phyloP scores from a whole-genome alignment of 177 flowering plant species.

The Vitis hybrid region DNA sequence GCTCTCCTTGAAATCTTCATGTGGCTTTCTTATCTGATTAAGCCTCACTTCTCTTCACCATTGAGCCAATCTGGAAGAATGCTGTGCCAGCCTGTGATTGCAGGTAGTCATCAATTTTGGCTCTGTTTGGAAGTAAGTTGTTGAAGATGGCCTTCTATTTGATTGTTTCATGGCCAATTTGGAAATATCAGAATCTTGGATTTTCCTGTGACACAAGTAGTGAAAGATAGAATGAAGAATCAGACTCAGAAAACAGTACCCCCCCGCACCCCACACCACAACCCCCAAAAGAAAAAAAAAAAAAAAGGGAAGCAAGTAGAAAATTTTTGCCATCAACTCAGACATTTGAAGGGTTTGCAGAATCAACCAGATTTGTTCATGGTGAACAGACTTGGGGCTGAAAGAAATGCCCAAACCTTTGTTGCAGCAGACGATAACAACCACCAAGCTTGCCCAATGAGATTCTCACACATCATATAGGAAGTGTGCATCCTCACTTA shows the following conservation, averaged over 20 bases:
- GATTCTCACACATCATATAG: background rate
- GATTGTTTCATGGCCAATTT: conserved; percentile 6
- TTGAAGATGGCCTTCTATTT: background rate
- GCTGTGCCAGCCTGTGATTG: background rate
- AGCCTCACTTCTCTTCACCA: background rate
- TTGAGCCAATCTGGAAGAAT: background rate
- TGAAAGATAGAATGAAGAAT: no score
- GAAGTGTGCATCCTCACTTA: background rate
- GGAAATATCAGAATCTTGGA: conserved; percentile 1
- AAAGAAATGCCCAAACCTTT: conserved; percentile 2
- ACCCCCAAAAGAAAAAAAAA: no score
- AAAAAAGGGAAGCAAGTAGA: background rate
- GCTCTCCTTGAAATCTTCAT: conserved; percentile 6
- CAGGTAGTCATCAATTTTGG: conserved; percentile 2
- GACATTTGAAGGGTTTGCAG: background rate
- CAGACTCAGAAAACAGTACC: no score
- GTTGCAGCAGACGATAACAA: background rate
- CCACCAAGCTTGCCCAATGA: background rate
- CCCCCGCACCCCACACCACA: no score
- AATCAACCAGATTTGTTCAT: background rate
- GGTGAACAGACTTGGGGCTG: conserved; percentile 4
- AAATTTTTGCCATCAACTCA: background rate
- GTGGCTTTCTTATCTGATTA: background rate
- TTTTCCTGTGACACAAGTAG: background rate
- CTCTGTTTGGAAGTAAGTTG: conserved; percentile 7